These are phyloP conservation scores for Fusarium nodosum DNA, from an alignment of 2,329 filamentous ascomycete genomes.

Conservation along the genomic window DNA sequence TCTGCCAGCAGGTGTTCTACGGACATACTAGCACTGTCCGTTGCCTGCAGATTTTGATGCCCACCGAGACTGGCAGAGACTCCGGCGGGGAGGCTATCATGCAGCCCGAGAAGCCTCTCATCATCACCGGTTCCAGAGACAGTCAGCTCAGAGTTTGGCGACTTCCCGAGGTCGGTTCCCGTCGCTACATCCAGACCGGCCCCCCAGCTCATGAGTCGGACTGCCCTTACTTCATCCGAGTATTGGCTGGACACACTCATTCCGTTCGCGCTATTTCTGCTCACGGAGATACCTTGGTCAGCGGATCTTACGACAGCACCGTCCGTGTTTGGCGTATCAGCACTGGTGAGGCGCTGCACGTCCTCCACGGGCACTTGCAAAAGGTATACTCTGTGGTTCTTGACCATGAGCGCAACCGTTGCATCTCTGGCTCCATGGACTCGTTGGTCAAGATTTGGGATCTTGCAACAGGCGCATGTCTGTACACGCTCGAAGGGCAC, in stretches of 20 bases:
- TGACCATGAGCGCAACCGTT: conserved; percentile 90
- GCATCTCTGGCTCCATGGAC: conserved; percentile 99
- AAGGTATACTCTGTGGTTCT: conserved; percentile 98
- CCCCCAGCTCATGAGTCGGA: conserved; percentile 80
- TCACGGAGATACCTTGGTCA: conserved; percentile 94
- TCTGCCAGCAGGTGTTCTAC: conserved; percentile 95
- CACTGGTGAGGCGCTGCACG: conserved; percentile 87
- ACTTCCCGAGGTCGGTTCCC: conserved; percentile 83
- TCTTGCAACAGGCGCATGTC: conserved; percentile 83
- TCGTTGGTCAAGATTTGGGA: conserved; percentile 99
- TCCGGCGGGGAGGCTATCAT: conserved; percentile 81
- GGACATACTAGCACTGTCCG: conserved; percentile 98
- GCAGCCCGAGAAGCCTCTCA: conserved; percentile 93
- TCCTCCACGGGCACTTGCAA: conserved; percentile 86
- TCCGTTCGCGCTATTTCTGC: conserved; percentile 97
- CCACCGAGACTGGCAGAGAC: conserved; percentile 79
- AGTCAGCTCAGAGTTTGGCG: conserved; percentile 96
- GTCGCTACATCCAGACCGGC: conserved; percentile 82
- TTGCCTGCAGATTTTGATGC: conserved; percentile 94
- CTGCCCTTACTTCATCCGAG: conserved; percentile 94
- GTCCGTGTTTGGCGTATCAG: conserved; percentile 98
- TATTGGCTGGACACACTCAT: conserved; percentile 87
- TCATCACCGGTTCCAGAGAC: conserved; percentile 96
- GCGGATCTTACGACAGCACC: conserved; percentile 94
- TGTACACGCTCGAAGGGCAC: conserved; percentile 94